These are phyloP conservation scores for Lipomyces sp. DNA, from an alignment of 805 yeast genomes.

Conservation along the genomic window DNA sequence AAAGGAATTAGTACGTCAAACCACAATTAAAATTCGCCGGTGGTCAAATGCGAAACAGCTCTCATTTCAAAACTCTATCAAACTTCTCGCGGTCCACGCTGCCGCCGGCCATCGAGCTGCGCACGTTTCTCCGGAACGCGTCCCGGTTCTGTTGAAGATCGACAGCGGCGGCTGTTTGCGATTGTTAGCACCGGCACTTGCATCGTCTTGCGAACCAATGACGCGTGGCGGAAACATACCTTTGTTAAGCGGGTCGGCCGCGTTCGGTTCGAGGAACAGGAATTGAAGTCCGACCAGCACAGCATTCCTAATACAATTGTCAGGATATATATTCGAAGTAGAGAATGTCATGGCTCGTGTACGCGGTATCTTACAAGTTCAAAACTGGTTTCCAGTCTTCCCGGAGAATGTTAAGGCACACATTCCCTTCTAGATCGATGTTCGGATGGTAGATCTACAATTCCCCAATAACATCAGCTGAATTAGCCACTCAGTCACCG, in stretches of 20 bases:
- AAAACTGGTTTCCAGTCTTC: constrained; percentile 97
- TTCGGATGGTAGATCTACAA: constrained; percentile 89
- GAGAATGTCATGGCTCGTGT: neutral
- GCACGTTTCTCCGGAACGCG: constrained; percentile 56
- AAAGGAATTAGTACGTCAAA: too few relatives aligned
- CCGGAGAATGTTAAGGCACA: constrained; percentile 83
- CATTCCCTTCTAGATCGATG: constrained; percentile 84
- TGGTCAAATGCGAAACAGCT: too few relatives aligned
- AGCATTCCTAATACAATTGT: constrained; percentile 45
- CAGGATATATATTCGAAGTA: neutral
- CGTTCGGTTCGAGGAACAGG: constrained; percentile 84
- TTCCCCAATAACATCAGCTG: neutral
- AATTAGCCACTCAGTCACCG: neutral
- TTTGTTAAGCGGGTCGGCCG: constrained; percentile 88
- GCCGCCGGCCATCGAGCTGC: constrained; percentile 69
- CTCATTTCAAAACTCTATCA: constrained; percentile 70
- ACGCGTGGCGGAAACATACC: constrained; percentile 34
- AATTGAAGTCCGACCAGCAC: constrained; percentile 82
- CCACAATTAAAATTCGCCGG: too few relatives aligned
- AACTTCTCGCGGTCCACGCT: constrained; percentile 54
- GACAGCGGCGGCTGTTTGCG: constrained; percentile 34
- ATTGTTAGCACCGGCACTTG: neutral
- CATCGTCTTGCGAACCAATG: neutral
- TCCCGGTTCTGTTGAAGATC: constrained; percentile 38
- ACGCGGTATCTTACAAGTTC: constrained; percentile 44